Percentiles rank a stretch among this genome's conserved stretches.
phyloP scores from a whole-genome alignment of 1,139 yeast genomes.

The Taiozyma sp. region DNA sequence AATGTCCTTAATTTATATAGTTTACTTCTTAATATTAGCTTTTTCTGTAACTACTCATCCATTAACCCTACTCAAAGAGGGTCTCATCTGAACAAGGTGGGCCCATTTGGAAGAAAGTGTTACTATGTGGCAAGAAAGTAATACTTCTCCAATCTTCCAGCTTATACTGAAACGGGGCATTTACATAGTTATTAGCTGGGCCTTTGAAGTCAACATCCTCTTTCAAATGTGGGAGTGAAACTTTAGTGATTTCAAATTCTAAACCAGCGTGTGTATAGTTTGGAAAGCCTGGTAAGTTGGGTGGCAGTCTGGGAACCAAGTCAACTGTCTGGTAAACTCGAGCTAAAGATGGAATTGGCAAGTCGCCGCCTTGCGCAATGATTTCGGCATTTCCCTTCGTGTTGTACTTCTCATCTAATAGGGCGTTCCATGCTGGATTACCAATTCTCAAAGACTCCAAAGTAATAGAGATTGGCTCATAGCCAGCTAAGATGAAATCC shows the following conservation, averaged over 20 bases:
- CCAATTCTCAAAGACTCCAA: constrained; percentile 66
- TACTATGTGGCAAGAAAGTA: constrained; percentile 14
- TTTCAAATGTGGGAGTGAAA: constrained; percentile 39
- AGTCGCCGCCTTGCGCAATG: constrained; percentile 27
- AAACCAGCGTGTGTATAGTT: constrained; percentile 42
- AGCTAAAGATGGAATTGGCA: constrained; percentile 29
- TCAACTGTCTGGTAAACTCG: constrained; percentile 55
- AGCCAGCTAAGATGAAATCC: constrained; percentile 50
- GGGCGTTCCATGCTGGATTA: constrained; percentile 41
- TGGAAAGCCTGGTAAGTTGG: constrained; percentile 25
- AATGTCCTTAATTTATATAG: background rate
- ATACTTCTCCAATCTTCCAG: constrained; percentile 5
- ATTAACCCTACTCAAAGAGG: background rate
- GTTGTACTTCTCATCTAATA: constrained; percentile 44
- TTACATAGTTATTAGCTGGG: constrained; percentile 11
- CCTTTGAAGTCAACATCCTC: constrained; percentile 33
- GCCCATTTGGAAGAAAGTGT: constrained; percentile 14
- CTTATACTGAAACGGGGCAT: constrained; percentile 7
- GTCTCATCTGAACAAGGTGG: constrained; percentile 17
- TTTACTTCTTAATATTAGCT: background rate
- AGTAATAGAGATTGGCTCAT: constrained; percentile 47
- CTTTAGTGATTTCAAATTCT: constrained; percentile 41
- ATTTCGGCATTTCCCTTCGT: constrained; percentile 26
- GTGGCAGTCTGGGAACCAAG: constrained; percentile 53
- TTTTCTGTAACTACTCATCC: too few species aligned